Evolutionary conservation across 176 grass and related monocot genomes (phyloP).

Genomic region (Leersia perrieri): DNA sequence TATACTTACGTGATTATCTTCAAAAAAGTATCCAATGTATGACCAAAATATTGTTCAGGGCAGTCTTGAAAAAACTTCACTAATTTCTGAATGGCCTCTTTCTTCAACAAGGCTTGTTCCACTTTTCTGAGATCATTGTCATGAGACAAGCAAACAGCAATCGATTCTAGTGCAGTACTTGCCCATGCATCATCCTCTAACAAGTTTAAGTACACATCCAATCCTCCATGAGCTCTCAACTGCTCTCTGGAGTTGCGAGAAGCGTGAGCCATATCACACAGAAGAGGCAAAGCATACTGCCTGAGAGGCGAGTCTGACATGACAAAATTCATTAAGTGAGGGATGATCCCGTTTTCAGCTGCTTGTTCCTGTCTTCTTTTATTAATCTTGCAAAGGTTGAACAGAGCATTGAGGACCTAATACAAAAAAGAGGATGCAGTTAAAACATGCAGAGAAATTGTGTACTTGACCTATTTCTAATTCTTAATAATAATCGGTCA

Average conservation of each 20-base stretch:
- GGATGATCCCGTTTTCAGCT: slow-evolving; percentile 98
- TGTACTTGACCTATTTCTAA: neutral
- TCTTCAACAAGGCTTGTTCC: slow-evolving; percentile 88
- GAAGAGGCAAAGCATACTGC: slow-evolving; percentile 84
- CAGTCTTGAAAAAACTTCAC: slow-evolving; percentile 94
- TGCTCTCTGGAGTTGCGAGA: slow-evolving; percentile 97
- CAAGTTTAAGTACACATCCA: slow-evolving; percentile 88
- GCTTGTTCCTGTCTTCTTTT: slow-evolving; percentile 98
- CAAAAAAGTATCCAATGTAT: slow-evolving; percentile 93
- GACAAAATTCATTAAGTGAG: slow-evolving; percentile 98
- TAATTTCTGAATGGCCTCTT: slow-evolving; percentile 80
- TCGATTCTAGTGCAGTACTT: slow-evolving; percentile 79
- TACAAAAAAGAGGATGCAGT: slow-evolving; percentile 8
- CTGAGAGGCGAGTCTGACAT: slow-evolving; percentile 92
- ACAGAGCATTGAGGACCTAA: slow-evolving; percentile 92
- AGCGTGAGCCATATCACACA: slow-evolving; percentile 99
- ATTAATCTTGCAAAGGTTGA: slow-evolving; percentile 98
- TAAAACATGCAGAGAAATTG: slow-evolving; percentile 13
- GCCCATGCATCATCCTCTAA: slow-evolving; percentile 94
- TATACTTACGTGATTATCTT: slow-evolving; percentile 96
- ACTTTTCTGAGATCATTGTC: slow-evolving; percentile 93
- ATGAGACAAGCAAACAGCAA: slow-evolving; percentile 92
- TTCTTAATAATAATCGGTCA: neutral
- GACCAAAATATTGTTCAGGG: slow-evolving; percentile 89
- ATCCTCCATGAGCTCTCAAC: slow-evolving; percentile 87